Evolutionary conservation across 129 eudicot genomes (phyloP).

Genomic region (Deinandra increscens): DNA sequence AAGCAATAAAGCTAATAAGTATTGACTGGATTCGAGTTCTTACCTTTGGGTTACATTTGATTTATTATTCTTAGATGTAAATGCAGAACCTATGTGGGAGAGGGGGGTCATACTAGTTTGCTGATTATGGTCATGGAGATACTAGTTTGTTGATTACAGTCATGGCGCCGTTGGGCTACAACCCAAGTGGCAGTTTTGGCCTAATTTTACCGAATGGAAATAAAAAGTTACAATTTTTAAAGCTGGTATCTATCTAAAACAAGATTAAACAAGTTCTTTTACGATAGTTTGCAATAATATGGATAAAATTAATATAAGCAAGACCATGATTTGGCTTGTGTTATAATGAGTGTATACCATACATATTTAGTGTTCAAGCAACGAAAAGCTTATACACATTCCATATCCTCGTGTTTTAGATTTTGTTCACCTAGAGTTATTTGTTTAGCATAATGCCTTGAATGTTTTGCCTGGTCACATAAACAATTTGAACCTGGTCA

Average conservation of each 20-base stretch:
- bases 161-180: too few relatives aligned
- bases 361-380: neutral
- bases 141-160: neutral
- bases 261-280: neutral
- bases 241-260: neutral
- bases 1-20: neutral
- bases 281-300: neutral
- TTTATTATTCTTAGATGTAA: neutral
- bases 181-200: too few relatives aligned
- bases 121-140: neutral
- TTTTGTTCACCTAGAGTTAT: neutral
- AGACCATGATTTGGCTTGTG: neutral
- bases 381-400: neutral
- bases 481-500: too few relatives aligned
- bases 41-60: neutral
- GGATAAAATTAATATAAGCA: neutral
- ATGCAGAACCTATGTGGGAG: neutral
- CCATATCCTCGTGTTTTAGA: neutral
- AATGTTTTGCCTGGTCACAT: neutral
- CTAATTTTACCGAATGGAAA: neutral
- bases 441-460: slow-evolving; percentile 8
- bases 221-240: neutral
- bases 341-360: neutral
- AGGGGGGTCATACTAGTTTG: neutral
- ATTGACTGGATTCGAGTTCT: neutral